Base-by-base conservation (phyloP, 768 basidiomycete genomes). In the Chalciporus pseudorubinellus region DNA sequence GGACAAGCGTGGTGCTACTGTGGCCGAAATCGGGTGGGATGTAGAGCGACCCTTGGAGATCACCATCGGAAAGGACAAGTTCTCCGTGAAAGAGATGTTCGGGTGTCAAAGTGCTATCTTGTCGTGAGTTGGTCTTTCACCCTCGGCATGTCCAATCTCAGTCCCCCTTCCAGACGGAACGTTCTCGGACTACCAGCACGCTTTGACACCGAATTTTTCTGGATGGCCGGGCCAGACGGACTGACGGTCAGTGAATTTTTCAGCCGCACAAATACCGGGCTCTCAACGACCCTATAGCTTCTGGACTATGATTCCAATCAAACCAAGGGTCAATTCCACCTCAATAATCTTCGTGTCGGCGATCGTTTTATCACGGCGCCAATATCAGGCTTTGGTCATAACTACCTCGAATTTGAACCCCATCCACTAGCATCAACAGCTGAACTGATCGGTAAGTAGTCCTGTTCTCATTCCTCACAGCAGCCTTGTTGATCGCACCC, bases 181-280 rank as follows among this genome's bases (percentile, higher is more conserved):
- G 68, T 78, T 24, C 76, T 84, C n/a, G 74, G 75, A 19, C 73
- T 84, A 43, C 81, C 81, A 18, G 81, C 81, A 8, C 77, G 82
- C n/a, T 84, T 84, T 53, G 80, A 83, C 53, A 75, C 81, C 2
- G 78, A 82, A 57, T 80, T 75, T 52, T 70, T 82, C 33, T 84
- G 83, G 83, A 74, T 74, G 39, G 82, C 80, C 12, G 79, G 78
- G n/a, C 67, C 76, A 0, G 70, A 79, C 48, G 77, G 77, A 21
- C 68, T 84, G 10, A 75, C 72, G 19, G 81, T 84, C 62, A 39
- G 76, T 62, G n/a, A 38, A 44, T 43, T 12, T 34, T 34, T 46
- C 19, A 13, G n/a, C 20, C 42, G 6, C 47, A 20, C 19, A n/a
- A 31, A n/a, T 52, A 36, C 43, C 20, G 46, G 39, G 49, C 10